Evolutionary conservation across 2,329 filamentous ascomycete genomes (phyloP).

Genomic region (Parastagonospora nodorum): DNA sequence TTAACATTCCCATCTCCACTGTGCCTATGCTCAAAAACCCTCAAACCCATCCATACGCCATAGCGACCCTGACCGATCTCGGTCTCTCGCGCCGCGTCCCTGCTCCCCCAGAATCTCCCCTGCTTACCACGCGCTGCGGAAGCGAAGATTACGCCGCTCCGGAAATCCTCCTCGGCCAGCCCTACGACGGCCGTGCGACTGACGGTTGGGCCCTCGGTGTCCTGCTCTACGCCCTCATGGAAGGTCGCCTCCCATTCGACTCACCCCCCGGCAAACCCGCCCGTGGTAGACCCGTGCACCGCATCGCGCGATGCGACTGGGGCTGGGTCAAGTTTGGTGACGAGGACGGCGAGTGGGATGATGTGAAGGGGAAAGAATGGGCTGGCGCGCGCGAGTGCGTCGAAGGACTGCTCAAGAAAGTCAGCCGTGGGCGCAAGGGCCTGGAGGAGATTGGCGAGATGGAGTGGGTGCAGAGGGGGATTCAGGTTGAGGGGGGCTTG

Average conservation of each 20-base stretch:
- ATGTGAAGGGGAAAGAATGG: constrained; percentile 66
- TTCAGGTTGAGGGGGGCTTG: constrained; percentile 67
- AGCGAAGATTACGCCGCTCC: constrained; percentile 97
- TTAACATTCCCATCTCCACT: constrained; percentile 75
- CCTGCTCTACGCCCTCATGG: constrained; percentile 88
- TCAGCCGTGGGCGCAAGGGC: constrained; percentile 73
- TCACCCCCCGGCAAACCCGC: constrained; percentile 79
- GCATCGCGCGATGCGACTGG: constrained; percentile 97
- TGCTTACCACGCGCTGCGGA: constrained; percentile 91
- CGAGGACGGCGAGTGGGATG: constrained; percentile 84
- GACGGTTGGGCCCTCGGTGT: constrained; percentile 97
- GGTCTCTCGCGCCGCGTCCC: constrained; percentile 86
- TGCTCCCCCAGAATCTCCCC: constrained; percentile 73
- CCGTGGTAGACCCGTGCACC: constrained; percentile 79
- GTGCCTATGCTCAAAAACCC: constrained; percentile 71
- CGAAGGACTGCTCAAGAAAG: constrained; percentile 82
- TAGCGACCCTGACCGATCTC: constrained; percentile 88
- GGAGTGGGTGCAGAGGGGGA: constrained; percentile 77
- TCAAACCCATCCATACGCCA: constrained; percentile 75
- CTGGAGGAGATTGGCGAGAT: constrained; percentile 73
- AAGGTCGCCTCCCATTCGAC: constrained; percentile 92
- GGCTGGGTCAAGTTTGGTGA: constrained; percentile 87
- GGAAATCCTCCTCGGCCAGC: constrained; percentile 92
- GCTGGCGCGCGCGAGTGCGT: constrained; percentile 80
- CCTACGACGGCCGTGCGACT: constrained; percentile 88